phyloP scores from a whole-genome alignment of 2,329 filamentous ascomycete genomes.

The Lojkania enalia region DNA sequence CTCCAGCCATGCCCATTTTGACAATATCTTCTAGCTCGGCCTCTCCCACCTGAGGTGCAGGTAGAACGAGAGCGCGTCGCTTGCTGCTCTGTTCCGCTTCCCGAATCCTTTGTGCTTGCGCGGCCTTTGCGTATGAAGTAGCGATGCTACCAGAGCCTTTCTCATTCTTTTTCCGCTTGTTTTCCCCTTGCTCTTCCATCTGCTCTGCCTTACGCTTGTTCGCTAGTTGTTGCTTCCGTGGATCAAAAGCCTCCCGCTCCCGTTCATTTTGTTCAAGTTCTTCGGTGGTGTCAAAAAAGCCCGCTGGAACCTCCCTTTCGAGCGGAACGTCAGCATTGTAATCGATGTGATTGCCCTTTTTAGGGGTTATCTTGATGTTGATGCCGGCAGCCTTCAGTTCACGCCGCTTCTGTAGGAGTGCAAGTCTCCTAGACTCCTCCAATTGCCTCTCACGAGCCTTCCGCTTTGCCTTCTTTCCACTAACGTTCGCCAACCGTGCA shows the following conservation, averaged over 20 bases:
- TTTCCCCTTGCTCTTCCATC: slow-evolving; percentile 79
- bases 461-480: slow-evolving; percentile 98
- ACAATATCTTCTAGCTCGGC: slow-evolving; percentile 95
- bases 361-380: slow-evolving; percentile 91
- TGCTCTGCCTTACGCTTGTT: slow-evolving; percentile 93
- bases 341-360: slow-evolving; percentile 97
- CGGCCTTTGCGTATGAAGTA: slow-evolving; percentile 88
- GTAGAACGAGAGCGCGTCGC: slow-evolving; percentile 78
- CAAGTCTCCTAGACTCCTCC: slow-evolving; percentile 88
- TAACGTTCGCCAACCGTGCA: slow-evolving; percentile 93
- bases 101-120: slow-evolving; percentile 89
- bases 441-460: slow-evolving; percentile 95
- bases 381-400: slow-evolving; percentile 98
- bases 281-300: slow-evolving; percentile 91
- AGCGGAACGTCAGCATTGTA: slow-evolving; percentile 99
- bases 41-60: slow-evolving; percentile 89
- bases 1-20: slow-evolving; percentile 95
- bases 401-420: slow-evolving; percentile 88
- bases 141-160: slow-evolving; percentile 82
- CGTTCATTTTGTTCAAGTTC: slow-evolving; percentile 81
- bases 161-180: slow-evolving; percentile 82
- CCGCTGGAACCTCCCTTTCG: slow-evolving; percentile 83
- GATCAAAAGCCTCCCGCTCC: slow-evolving; percentile 84
- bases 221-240: slow-evolving; percentile 84
- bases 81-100: slow-evolving; percentile 98